Percentiles rank a stretch among this genome's conserved stretches.
phyloP scores from a whole-genome alignment of 352 stramenopile species.

The Phytophthora constricta region DNA sequence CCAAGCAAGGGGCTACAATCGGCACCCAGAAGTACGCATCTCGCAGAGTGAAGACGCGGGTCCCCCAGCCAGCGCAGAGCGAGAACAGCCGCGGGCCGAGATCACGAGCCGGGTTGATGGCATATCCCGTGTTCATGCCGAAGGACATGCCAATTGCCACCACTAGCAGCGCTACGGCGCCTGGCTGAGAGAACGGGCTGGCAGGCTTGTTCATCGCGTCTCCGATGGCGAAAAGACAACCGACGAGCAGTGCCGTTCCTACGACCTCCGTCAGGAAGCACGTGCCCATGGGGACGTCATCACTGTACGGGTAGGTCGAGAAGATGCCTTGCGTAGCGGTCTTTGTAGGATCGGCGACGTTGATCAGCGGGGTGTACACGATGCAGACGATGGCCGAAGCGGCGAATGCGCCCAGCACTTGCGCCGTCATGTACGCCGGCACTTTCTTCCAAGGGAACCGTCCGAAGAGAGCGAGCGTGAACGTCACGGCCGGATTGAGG shows the following conservation, averaged over 20 bases:
- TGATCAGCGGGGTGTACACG: constrained; percentile 57
- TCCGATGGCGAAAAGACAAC: constrained; percentile 60
- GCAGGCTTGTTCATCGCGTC: constrained; percentile 64
- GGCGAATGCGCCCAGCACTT: constrained; percentile 51
- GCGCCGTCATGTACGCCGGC: constrained; percentile 37
- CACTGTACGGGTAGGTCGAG: constrained; percentile 53
- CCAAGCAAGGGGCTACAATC: constrained; percentile 47
- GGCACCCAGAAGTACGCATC: constrained; percentile 68
- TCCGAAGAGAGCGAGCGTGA: constrained; percentile 54
- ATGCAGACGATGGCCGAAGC: constrained; percentile 47
- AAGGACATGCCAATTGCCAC: constrained; percentile 70
- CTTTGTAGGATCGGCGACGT: constrained; percentile 46
- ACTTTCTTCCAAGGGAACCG: constrained; percentile 49
- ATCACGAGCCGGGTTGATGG: constrained; percentile 66
- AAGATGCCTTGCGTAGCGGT: constrained; percentile 53
- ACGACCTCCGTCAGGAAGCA: constrained; percentile 74
- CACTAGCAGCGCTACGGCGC: constrained; percentile 54
- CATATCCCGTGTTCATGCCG: constrained; percentile 75
- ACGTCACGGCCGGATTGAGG: constrained; percentile 63
- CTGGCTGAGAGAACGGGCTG: constrained; percentile 46
- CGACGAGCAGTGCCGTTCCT: constrained; percentile 58
- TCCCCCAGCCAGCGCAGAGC: constrained; percentile 47
- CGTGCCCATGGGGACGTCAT: constrained; percentile 46
- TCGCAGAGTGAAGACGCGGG: constrained; percentile 41
- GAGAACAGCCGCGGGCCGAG: constrained; percentile 54